Evolutionary conservation across 352 stramenopile genomes (phyloP), one percentile per base, ranked within the genome.

Genomic region (Phytopythium cucurbitacearum): DNA sequence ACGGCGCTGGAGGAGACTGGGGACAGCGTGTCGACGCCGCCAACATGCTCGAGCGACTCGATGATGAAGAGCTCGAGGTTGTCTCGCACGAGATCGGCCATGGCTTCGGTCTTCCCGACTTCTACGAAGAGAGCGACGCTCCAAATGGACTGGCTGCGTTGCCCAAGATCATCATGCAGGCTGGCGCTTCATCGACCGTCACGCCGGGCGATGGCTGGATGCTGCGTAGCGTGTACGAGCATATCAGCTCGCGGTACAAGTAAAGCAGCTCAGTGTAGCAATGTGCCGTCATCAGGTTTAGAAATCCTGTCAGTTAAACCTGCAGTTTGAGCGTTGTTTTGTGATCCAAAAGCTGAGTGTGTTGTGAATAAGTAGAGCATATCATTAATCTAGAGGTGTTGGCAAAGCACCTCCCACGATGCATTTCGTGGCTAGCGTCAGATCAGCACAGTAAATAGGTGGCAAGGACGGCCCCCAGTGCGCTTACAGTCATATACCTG

Each of bases 1-100:
- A 28, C 21, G 65, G 65, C 21, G 66, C 61, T 3, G 62, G 40
- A 35, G 61, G 42, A 2, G 63, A 71, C 63, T 71, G 63, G 63
- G 63, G 59, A 40, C 69, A 79, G 56, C 69, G 66, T 37, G 66
- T 75, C 15, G 66, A 79, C 40, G 65, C 53, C 5, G 57, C 15
- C 10, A 68, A 56, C 48, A 75, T 75, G 65, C 21, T 76, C 33
- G 44, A 49, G 34, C 50, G 46, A 1, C 40, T 79, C 28, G 62
- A 76, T 16, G 28, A 60, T 7, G 65, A 65, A 8, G 53, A 67
- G 33, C 52, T 68, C 13, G 53, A 51, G 12, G 73, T 79, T 40
- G 69, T 79, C 32, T 48, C 69, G 3, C 69, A 79, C 47, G 65
- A 79, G 50, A 79, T 79, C 35, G 65, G 69, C 12, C 69, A 79